Evolutionary conservation across 495 filamentous ascomycete genomes (phyloP).

Genomic region (Usnea hakonensis): DNA sequence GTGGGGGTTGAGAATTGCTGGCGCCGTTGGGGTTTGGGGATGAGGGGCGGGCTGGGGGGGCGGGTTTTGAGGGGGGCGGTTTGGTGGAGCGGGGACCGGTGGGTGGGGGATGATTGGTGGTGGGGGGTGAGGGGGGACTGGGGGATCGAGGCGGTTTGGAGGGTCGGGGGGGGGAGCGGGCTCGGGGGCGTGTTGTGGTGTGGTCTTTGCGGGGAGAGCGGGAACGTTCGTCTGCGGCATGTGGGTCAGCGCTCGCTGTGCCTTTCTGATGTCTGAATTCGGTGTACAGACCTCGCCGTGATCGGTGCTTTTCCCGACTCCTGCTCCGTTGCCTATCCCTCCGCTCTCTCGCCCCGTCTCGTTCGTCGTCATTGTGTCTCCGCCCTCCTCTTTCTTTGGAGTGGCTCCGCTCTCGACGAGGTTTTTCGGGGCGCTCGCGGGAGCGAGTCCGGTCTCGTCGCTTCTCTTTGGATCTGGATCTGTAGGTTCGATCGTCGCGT

Average conservation of each 20-base stretch:
- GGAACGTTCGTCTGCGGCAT: constrained; percentile 28
- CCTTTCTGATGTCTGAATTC: constrained; percentile 6
- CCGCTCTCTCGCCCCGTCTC: constrained; percentile 30
- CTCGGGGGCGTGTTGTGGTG: constrained; percentile 34
- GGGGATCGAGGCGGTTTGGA: constrained; percentile 27
- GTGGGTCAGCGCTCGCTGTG: constrained; percentile 14
- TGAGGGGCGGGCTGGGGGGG: constrained; percentile 18
- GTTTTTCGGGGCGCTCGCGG: constrained; percentile 28
- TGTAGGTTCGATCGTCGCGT: constrained; percentile 31
- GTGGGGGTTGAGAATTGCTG: constrained; percentile 27
- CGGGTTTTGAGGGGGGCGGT: constrained; percentile 1
- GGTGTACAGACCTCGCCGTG: constrained; percentile 5
- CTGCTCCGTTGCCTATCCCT: constrained; percentile 40
- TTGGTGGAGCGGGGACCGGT: constrained; percentile 10
- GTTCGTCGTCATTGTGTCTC: constrained; percentile 34
- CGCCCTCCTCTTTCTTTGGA: constrained; percentile 36
- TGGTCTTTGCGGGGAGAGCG: constrained; percentile 27
- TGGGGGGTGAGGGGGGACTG: constrained; percentile 26
- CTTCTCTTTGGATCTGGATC: constrained; percentile 28
- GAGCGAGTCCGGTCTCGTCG: constrained; percentile 27
- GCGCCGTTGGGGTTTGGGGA: constrained; percentile 17
- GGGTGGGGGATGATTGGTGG: constrained; percentile 22
- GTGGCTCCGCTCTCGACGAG: constrained; percentile 35
- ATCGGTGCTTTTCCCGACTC: constrained; percentile 37
- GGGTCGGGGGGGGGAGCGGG: constrained; percentile 34